Percentiles rank a stretch among this genome's conserved stretches.
These are phyloP conservation scores for Breviolum minutum DNA, from an alignment of 73 alveolate genomes.

Conservation along the genomic window DNA sequence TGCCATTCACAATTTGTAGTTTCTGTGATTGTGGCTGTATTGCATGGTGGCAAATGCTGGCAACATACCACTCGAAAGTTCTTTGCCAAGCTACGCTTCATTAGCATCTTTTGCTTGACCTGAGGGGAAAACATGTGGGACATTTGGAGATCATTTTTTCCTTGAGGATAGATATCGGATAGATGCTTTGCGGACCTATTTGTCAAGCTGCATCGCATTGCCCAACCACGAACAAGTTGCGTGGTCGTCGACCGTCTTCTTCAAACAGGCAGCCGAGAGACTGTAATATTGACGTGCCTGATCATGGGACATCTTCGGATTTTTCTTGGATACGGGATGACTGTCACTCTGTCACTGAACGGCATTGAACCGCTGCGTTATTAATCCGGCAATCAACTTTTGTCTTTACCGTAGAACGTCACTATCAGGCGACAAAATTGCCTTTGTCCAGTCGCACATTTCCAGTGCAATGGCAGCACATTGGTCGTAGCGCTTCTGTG, in stretches of 20 bases:
- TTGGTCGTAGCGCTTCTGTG: constrained; percentile 43
- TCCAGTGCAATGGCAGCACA: constrained; percentile 87
- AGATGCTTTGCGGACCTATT: background rate
- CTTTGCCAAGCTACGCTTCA: constrained; percentile 19
- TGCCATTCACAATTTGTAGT: background rate
- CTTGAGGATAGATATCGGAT: too few species aligned
- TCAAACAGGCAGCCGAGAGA: background rate
- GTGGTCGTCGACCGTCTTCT: background rate
- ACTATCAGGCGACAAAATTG: background rate
- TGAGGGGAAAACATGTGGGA: background rate
- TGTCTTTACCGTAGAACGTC: background rate
- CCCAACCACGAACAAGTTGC: background rate
- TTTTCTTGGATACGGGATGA: too few species aligned
- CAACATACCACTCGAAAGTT: background rate
- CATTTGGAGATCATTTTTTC: too few species aligned
- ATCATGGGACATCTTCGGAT: background rate
- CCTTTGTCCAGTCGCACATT: constrained; percentile 88
- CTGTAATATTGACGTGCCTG: constrained; percentile 53
- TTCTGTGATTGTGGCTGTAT: too few species aligned
- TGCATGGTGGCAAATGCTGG: too few species aligned
- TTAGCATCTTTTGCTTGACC: background rate
- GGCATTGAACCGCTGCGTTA: background rate
- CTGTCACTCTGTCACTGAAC: background rate
- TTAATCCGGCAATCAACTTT: background rate
- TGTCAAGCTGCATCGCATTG: background rate